These are phyloP conservation scores for Entomortierella parvispora DNA, from an alignment of 192 early-diverging fungal genomes.

Conservation along the genomic window DNA sequence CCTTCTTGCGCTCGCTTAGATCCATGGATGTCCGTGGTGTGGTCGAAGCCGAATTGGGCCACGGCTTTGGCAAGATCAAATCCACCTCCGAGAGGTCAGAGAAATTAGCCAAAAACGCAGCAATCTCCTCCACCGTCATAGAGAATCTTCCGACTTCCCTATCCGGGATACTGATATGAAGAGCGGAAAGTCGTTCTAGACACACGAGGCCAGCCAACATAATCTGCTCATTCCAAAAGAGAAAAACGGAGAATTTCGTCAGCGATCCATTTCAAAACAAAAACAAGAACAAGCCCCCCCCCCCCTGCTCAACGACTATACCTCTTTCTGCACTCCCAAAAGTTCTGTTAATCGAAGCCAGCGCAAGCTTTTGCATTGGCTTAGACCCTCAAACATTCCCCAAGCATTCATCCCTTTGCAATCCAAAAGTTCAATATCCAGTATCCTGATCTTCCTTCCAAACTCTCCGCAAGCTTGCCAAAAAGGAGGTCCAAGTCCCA, in stretches of 20 bases:
- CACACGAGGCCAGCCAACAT: constrained; percentile 13
- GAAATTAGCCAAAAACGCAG: constrained; percentile 9
- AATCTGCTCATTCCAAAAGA: not conserved
- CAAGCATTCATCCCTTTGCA: constrained; percentile 25
- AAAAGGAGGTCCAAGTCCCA: constrained; percentile 17
- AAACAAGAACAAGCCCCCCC: not conserved
- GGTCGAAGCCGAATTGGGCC: constrained; percentile 20
- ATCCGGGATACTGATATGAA: constrained; percentile 19
- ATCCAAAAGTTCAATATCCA: constrained; percentile 26
- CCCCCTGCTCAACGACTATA: not conserved
- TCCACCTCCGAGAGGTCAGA: constrained; percentile 23
- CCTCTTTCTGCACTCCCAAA: constrained; percentile 21
- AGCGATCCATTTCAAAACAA: not conserved
- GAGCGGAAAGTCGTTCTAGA: not conserved
- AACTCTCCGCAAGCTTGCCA: constrained; percentile 30
- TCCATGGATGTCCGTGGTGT: constrained; percentile 32
- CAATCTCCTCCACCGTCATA: constrained; percentile 29
- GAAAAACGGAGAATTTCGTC: not conserved
- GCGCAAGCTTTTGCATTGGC: constrained; percentile 3
- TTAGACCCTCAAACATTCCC: constrained; percentile 25
- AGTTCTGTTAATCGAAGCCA: constrained; percentile 25
- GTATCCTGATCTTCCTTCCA: constrained; percentile 3
- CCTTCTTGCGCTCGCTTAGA: not conserved
- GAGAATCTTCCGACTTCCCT: constrained; percentile 14
- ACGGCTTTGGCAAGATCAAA: constrained; percentile 23